These are phyloP conservation scores for Xylariaceae sp. DNA, from an alignment of 2,329 filamentous ascomycete species.

Conservation along the genomic window DNA sequence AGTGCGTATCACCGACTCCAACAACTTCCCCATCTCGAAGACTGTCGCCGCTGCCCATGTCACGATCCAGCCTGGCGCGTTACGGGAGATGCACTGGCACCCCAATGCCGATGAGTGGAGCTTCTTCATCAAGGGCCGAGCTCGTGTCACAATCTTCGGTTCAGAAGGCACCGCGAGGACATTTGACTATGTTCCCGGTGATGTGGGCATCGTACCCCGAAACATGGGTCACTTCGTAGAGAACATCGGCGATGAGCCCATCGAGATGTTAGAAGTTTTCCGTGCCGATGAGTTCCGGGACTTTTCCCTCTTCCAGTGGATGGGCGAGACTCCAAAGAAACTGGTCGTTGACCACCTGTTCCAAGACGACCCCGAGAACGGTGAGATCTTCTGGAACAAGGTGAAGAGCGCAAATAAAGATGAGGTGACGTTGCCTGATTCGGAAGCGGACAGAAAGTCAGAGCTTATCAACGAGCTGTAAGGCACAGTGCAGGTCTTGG, in stretches of 20 bases:
- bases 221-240: conserved; percentile 83
- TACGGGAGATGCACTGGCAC: conserved; percentile 83
- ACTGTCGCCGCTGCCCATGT: conserved; percentile 72
- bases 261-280: conserved; percentile 77
- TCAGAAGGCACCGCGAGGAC: conserved; percentile 67
- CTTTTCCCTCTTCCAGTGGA: conserved; percentile 72
- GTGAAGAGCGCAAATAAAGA: conserved; percentile 62
- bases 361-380: conserved; percentile 57
- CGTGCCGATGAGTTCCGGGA: conserved; percentile 68
- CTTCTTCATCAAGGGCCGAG: conserved; percentile 71
- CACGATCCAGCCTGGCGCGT: conserved; percentile 66
- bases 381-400: conserved; percentile 59
- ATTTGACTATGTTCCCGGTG: conserved; percentile 72
- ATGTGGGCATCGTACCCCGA: conserved; percentile 72
- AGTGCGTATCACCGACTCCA: conserved; percentile 73
- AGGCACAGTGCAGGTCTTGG: not conserved
- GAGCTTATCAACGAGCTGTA: conserved; percentile 21
- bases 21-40: conserved; percentile 71
- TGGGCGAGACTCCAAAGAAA: conserved; percentile 67
- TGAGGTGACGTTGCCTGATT: conserved; percentile 42
- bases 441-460: conserved; percentile 4
- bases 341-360: conserved; percentile 68
- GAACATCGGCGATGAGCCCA: conserved; percentile 72
- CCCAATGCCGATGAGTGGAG: conserved; percentile 78
- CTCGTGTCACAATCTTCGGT: conserved; percentile 72